These are phyloP conservation scores for Diversispora epigaea DNA, from an alignment of 192 early-diverging fungal genomes.

Conservation along the genomic window DNA sequence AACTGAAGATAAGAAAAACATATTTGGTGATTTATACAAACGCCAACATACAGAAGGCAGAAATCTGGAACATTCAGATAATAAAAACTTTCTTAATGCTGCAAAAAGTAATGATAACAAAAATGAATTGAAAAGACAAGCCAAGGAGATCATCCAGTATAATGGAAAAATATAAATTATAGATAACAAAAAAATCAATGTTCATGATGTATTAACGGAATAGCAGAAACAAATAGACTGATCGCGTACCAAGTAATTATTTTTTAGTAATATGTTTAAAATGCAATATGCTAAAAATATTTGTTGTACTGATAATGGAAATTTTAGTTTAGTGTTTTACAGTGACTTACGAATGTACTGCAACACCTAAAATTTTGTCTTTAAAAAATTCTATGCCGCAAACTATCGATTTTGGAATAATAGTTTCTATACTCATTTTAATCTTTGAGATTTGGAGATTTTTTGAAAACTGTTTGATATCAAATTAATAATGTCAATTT, in stretches of 20 bases:
- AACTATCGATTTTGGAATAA: no score
- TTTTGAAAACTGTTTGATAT: no score
- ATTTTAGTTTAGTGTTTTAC: slow-evolving; percentile 10
- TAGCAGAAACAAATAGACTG: not conserved
- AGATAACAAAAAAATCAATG: not conserved
- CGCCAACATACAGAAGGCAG: not conserved
- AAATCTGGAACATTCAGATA: not conserved
- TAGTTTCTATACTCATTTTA: no score
- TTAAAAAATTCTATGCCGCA: no score
- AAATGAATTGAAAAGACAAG: slow-evolving; percentile 1
- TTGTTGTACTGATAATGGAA: not conserved
- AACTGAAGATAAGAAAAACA: no score
- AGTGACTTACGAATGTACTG: no score
- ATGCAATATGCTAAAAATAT: not conserved
- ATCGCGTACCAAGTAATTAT: slow-evolving; percentile 4
- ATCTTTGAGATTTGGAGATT: no score
- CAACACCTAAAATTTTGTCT: no score
- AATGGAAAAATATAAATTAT: slow-evolving; percentile 8
- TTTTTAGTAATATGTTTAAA: no score
- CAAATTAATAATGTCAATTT: no score
- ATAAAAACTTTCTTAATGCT: slow-evolving; percentile 11
- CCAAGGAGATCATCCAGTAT: not conserved
- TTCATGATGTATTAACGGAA: slow-evolving; percentile 9
- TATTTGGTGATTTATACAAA: not conserved
- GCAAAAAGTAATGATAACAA: not conserved